phyloP scores from a whole-genome alignment of 2,329 filamentous ascomycete species.

The Aspergillus sergii region DNA sequence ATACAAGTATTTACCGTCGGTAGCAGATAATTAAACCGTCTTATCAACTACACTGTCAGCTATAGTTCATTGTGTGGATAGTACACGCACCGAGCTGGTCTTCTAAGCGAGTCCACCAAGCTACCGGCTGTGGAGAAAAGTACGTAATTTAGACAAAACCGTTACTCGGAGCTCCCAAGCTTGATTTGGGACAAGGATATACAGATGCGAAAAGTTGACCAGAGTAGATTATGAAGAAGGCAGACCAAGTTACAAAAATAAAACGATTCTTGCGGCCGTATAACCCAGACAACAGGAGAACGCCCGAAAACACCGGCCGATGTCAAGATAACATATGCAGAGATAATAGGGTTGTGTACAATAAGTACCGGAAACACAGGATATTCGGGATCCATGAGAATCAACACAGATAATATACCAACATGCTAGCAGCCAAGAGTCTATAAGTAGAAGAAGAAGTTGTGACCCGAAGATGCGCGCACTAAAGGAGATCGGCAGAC shows the following conservation, averaged over 20 bases:
- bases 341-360: constrained; percentile 11
- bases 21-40: neutral
- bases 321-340: constrained; percentile 17
- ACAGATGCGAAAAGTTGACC: neutral
- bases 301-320: constrained; percentile 20
- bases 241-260: neutral
- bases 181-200: neutral
- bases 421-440: constrained; percentile 20
- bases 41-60: neutral
- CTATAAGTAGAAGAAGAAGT: constrained; percentile 16
- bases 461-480: neutral
- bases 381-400: neutral
- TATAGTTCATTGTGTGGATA: neutral
- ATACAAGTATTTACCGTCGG: neutral
- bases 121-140: neutral
- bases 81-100: neutral
- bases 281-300: constrained; percentile 5
- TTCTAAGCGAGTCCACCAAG: neutral
- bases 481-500: constrained; percentile 5
- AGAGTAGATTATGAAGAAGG: constrained; percentile 8
- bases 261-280: constrained; percentile 2
- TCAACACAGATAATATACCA: constrained; percentile 10
- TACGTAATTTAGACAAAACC: neutral
- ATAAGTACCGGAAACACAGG: constrained; percentile 5
- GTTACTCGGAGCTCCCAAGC: neutral